Conservation (phyloP, 2,329 filamentous ascomycete genomes). For the Penicillium sp. region DNA sequence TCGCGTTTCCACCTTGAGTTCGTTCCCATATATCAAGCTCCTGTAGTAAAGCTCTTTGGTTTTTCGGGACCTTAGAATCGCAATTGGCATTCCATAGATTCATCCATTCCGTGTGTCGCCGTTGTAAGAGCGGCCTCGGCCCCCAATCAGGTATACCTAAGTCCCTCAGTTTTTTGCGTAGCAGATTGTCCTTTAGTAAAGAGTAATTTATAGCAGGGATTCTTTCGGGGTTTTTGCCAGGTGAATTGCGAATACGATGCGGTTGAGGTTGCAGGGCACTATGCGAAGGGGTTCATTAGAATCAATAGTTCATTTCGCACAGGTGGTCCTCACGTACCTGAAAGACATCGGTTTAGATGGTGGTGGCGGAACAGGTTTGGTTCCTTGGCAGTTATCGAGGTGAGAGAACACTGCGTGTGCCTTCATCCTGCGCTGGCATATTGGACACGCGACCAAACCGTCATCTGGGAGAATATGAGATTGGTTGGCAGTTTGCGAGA, state of each 20-base stretch:
- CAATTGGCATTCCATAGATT: slow-evolving; percentile 98
- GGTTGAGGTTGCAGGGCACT: slow-evolving; percentile 29
- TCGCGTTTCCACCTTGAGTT: slow-evolving; percentile 70
- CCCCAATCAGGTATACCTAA: slow-evolving; percentile 77
- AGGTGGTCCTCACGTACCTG: slow-evolving; percentile 27
- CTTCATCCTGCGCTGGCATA: slow-evolving; percentile 81
- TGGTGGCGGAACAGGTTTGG: slow-evolving; percentile 1
- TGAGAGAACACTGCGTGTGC: slow-evolving; percentile 77
- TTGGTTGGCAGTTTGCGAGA: too few species aligned
- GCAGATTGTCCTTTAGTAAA: slow-evolving; percentile 75
- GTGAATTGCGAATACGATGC: slow-evolving; percentile 19
- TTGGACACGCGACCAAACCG: slow-evolving; percentile 80
- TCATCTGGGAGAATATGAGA: slow-evolving; percentile 58
- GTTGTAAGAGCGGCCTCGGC: slow-evolving; percentile 70
- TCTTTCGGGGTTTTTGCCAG: slow-evolving; percentile 58
- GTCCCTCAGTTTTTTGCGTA: slow-evolving; percentile 81
- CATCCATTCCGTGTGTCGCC: slow-evolving; percentile 88
- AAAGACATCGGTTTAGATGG: slow-evolving; percentile 24
- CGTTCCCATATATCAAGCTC: slow-evolving; percentile 88
- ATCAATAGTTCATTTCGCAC: neutral
- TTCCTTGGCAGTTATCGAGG: slow-evolving; percentile 66
- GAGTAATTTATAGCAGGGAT: slow-evolving; percentile 84
- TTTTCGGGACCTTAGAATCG: slow-evolving; percentile 75
- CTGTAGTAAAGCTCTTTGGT: slow-evolving; percentile 70
- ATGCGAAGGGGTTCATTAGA: slow-evolving; percentile 23